Conservation (phyloP, 768 basidiomycete species). For the Coprinellus aureogranulatus region DNA sequence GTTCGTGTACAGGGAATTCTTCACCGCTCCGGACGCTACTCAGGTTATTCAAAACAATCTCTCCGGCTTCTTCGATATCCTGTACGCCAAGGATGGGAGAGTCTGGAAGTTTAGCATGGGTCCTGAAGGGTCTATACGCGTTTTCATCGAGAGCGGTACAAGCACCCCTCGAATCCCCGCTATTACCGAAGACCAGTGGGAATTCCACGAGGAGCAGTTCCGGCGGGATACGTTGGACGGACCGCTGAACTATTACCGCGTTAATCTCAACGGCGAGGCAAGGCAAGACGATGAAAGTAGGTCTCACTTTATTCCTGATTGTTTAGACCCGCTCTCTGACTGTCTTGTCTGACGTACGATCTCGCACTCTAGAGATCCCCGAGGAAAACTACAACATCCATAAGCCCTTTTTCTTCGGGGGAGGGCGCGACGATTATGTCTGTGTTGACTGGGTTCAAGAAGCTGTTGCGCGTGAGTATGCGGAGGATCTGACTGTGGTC, state of each 20-base stretch:
- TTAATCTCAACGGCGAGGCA: constrained; percentile 16
- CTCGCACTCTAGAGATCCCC: constrained; percentile 19
- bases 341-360: too few species aligned
- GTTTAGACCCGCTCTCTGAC: too few species aligned
- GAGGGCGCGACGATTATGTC: constrained; percentile 30
- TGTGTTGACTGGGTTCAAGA: constrained; percentile 16
- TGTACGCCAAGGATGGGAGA: constrained; percentile 21
- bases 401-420: constrained; percentile 36
- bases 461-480: constrained; percentile 8
- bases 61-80: constrained; percentile 36
- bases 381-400: constrained; percentile 23
- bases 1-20: constrained; percentile 27
- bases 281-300: constrained; percentile 22
- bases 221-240: constrained; percentile 26
- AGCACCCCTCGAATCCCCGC: constrained; percentile 1
- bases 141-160: constrained; percentile 11
- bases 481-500: constrained; percentile 27
- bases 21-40: constrained; percentile 31
- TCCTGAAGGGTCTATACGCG: constrained; percentile 12
- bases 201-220: constrained; percentile 26
- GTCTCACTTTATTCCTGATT: neutral
- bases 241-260: constrained; percentile 36
- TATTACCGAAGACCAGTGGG: neutral
- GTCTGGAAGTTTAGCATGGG: constrained; percentile 8
- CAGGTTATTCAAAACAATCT: constrained; percentile 38